Base-by-base conservation (phyloP, 306 rosid species). In the Trifolium subterraneum region DNA sequence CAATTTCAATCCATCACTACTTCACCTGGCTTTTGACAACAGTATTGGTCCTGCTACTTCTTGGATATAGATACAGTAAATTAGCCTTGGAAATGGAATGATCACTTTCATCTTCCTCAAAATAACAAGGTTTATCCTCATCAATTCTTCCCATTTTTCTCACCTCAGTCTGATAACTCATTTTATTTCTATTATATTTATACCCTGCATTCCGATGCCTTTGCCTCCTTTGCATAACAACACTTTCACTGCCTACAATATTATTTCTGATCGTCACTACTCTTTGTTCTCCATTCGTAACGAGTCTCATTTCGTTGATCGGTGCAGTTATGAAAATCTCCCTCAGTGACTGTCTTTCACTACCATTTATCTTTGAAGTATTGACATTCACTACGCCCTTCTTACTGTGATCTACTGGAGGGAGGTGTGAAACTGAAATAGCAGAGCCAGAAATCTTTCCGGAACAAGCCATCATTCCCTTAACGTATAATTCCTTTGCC, bases 81-180 rank as follows among this genome's bases (percentile, higher is more conserved):
- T 54, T 82, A 3, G 68, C 35, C 39, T 56, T 72, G 18, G 67
- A 59, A 59, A 50, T 72, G 12, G 67, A 59, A 59, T 60, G 19
- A 73, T 8, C 11, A 29, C 51, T 45, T 4, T 55, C 56, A 33
- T 86, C 83, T 61, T 86, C 84, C 71, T 76, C 70, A 82, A 84
- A 88, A 55, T 16, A 68, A 78, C 87, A 84, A 64, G 86, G 83
- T 51, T 38, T 82, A 19, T 88, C 90, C 64, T 84, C 93, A 22
- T 88, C 93, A 66, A 88, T 86, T 66, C 78, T 80, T 42, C 56
- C 82, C 78, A 83, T 85, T 42, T 81, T 85, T 51, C 79, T 78
- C 79, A 84, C 27, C 59, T 77, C 82, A 52, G 73, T 80, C 55
- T 81, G 70, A 20, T 64, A 82, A 14, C 74, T 78, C 79, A 75